These are phyloP conservation scores for Lojkania enalia DNA, from an alignment of 2,329 filamentous ascomycete species.

Conservation along the genomic window DNA sequence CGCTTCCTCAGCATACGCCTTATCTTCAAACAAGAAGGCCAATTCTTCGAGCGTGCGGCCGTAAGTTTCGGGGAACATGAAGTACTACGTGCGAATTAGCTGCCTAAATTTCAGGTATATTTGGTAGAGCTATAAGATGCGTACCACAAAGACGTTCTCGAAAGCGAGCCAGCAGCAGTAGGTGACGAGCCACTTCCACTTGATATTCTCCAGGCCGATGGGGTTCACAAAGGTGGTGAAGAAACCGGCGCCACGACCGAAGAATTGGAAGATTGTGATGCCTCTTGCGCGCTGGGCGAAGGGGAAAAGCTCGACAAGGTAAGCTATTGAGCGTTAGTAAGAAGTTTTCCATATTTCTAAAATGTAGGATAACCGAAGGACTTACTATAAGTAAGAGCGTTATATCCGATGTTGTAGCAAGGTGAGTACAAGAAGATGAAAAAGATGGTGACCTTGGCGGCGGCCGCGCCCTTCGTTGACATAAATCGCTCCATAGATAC, in stretches of 20 bases:
- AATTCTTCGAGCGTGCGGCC: slow-evolving; percentile 72
- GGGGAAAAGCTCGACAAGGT: slow-evolving; percentile 54
- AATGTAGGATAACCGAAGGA: too few species aligned
- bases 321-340: slow-evolving; percentile 59
- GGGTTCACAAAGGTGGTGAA: slow-evolving; percentile 66
- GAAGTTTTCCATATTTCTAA: slow-evolving; percentile 8
- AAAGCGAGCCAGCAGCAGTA: slow-evolving; percentile 55
- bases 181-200: slow-evolving; percentile 64
- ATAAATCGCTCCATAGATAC: slow-evolving; percentile 56
- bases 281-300: slow-evolving; percentile 56
- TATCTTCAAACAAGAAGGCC: slow-evolving; percentile 68
- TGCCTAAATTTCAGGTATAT: too few species aligned
- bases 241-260: slow-evolving; percentile 63
- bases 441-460: slow-evolving; percentile 53
- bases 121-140: too few species aligned
- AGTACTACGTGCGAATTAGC: too few species aligned
- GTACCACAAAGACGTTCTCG: neutral
- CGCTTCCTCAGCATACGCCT: too few species aligned
- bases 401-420: slow-evolving; percentile 65
- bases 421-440: slow-evolving; percentile 55
- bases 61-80: slow-evolving; percentile 71
- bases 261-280: slow-evolving; percentile 63
- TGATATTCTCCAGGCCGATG: slow-evolving; percentile 63
- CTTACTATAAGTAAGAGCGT: slow-evolving; percentile 62
- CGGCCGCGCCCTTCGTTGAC: slow-evolving; percentile 43